Evolutionary conservation across 495 filamentous ascomycete species (phyloP).

Genomic region (Penicillium macrosclerotiorum): DNA sequence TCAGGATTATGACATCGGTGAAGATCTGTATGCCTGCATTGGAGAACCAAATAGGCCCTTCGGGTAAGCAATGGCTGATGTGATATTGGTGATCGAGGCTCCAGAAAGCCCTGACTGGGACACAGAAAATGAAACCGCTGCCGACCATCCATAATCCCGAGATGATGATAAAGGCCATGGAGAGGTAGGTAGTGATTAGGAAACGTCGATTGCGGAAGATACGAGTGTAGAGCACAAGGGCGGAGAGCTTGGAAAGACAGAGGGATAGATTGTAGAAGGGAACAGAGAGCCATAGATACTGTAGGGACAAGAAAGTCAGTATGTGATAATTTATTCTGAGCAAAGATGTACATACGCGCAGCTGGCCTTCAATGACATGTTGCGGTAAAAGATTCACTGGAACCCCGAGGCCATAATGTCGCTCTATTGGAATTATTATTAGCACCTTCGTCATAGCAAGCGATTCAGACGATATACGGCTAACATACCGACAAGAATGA

Average conservation of each 20-base stretch:
- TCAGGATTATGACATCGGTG: conserved; percentile 46
- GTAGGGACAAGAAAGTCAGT: neutral
- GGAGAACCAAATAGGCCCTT: conserved; percentile 36
- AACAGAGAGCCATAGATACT: conserved; percentile 38
- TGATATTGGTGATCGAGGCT: neutral
- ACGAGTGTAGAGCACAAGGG: conserved; percentile 38
- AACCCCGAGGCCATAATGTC: conserved; percentile 15
- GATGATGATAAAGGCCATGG: conserved; percentile 33
- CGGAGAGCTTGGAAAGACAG: conserved; percentile 44
- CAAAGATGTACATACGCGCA: conserved; percentile 15
- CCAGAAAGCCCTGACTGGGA: conserved; percentile 35
- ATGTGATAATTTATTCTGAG: too few species aligned
- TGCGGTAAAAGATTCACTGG: neutral
- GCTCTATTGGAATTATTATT: conserved; percentile 12
- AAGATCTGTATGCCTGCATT: conserved; percentile 47
- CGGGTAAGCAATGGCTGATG: conserved; percentile 28
- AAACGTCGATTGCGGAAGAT: conserved; percentile 36
- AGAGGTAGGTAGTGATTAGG: conserved; percentile 23
- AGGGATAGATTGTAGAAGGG: conserved; percentile 45
- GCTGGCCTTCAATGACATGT: conserved; percentile 1
- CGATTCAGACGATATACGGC: neutral
- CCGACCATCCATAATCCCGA: conserved; percentile 38
- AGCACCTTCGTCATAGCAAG: conserved; percentile 1
- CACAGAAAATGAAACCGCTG: conserved; percentile 39
- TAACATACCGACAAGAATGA: conserved; percentile 28